Evolutionary conservation across 495 filamentous ascomycete species (phyloP).

Genomic region (Penicillium arizonense): DNA sequence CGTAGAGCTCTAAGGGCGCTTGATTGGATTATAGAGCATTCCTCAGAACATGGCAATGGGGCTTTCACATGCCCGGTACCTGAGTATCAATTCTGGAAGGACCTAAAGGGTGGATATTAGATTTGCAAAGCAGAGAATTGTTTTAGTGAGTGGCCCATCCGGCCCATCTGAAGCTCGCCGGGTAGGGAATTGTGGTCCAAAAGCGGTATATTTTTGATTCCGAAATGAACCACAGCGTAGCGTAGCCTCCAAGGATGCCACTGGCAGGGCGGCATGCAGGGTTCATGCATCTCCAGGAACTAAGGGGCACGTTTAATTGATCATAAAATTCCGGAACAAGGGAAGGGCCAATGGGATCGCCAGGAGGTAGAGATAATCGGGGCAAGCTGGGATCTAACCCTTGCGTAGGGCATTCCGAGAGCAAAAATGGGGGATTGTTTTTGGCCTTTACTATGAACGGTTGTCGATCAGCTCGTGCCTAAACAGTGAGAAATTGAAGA

Average conservation of each 20-base stretch:
- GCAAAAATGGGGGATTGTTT: slow-evolving; percentile 19
- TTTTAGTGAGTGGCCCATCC: not conserved
- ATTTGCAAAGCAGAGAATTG: not conserved
- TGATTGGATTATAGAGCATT: not conserved
- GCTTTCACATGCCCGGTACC: not conserved
- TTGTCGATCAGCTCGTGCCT: slow-evolving; percentile 1
- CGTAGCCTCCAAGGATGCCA: slow-evolving; percentile 19
- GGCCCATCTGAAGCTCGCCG: not conserved
- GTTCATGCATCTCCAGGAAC: slow-evolving; percentile 1
- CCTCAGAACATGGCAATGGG: not conserved
- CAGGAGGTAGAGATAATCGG: not conserved
- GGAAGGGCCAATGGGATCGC: slow-evolving; percentile 11
- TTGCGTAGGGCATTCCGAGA: slow-evolving; percentile 22
- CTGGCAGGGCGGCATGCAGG: slow-evolving; percentile 21
- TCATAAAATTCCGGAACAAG: slow-evolving; percentile 9
- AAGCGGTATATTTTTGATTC: not conserved
- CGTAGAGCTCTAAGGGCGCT: not conserved
- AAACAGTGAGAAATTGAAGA: slow-evolving; percentile 14
- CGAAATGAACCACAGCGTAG: not conserved
- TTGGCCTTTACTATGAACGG: slow-evolving; percentile 4
- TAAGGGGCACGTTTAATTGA: slow-evolving; percentile 18
- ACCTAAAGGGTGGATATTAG: not conserved
- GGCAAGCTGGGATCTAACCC: slow-evolving; percentile 6
- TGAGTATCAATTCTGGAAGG: slow-evolving; percentile 3
- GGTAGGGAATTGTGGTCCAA: not conserved